Evolutionary conservation across 495 filamentous ascomycete species (phyloP).

Genomic region (Xylaria acuta): DNA sequence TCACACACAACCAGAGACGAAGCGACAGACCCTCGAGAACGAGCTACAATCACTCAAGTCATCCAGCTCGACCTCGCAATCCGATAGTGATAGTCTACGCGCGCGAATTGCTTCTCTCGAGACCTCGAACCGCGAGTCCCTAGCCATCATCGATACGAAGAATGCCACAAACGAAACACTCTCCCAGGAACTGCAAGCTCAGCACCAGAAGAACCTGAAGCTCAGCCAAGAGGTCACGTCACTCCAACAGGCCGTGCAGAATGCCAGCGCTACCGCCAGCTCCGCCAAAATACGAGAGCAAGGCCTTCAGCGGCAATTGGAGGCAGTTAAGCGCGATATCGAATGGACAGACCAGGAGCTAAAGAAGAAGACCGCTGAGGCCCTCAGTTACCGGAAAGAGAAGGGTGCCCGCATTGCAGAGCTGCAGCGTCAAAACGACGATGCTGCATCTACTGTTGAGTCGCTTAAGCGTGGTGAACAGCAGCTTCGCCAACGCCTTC

Average conservation of each 20-base stretch:
- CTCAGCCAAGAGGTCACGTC: constrained; percentile 78
- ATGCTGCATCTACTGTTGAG: constrained; percentile 75
- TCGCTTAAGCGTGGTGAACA: constrained; percentile 79
- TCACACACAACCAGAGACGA: constrained; percentile 42
- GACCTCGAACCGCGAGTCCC: constrained; percentile 85
- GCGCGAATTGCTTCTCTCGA: constrained; percentile 85
- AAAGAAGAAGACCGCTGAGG: constrained; percentile 83
- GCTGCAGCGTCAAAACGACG: constrained; percentile 87
- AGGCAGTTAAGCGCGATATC: constrained; percentile 81
- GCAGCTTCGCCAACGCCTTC: constrained; percentile 75
- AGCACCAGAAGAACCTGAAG: constrained; percentile 86
- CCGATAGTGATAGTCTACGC: constrained; percentile 77
- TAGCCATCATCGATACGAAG: constrained; percentile 88
- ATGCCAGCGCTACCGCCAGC: constrained; percentile 74
- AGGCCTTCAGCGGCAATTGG: constrained; percentile 84
- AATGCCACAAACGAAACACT: constrained; percentile 84
- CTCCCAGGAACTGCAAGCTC: constrained; percentile 80
- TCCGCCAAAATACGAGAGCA: constrained; percentile 88
- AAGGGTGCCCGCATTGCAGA: constrained; percentile 85
- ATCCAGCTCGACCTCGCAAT: constrained; percentile 73
- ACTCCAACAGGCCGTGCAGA: constrained; percentile 81
- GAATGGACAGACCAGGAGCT: constrained; percentile 92
- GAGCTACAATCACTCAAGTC: constrained; percentile 83
- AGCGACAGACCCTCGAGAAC: constrained; percentile 65
- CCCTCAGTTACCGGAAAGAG: constrained; percentile 91